Base-by-base conservation (phyloP, 805 yeast species). In the Metschnikowia rubicola region DNA sequence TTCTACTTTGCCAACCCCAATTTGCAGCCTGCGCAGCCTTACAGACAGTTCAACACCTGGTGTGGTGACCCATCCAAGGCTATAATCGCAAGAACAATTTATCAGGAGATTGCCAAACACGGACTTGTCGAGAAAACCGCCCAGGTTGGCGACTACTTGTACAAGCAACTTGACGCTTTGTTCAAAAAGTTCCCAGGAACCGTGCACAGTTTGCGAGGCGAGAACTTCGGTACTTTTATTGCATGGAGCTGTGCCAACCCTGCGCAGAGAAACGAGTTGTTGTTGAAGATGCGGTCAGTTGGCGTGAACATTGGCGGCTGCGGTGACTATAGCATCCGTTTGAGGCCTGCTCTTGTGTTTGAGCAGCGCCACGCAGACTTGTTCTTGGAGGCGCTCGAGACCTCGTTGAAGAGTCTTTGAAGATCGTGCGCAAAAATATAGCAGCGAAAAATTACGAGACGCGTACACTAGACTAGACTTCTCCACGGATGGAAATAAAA, bases 21-120 rank as follows among this genome's bases (percentile, higher is more conserved):
- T 13, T 74, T 83, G 59, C 77, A 79, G 52, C 86, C 87, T 41
- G 75, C 74, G 54, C 73, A 73, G 56, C 77, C 87, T 26, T 83
- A 78, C 67, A 75, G 88, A 68, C 88, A 83, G 61, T 83, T 83
- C 71, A 83, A 83, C 74, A 83, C 88, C 50, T 83, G 88, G 88
- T 83, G 87, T 65, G 88, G 88, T 56, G 88, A 83, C 63, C 86
- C 88, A 52, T 77, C 86, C 12, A 80, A 79, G 67, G 83, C 84
- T 62, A 68, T 83, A 44, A 71, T 83, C 57, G 86, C 87, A 35
- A 76, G 76, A 54, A 69, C 82, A 49, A 83, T 83, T 53, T 77
- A 76, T 54, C 72, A 79, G 58, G 84, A 82, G 54, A 68, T 83
- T 42, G 53, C 61, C 26, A 73, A 77, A 53, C 64, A 80, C 51